These are phyloP conservation scores for Vitellaria paradoxa DNA, from an alignment of 179 eudicot genomes.

Conservation along the genomic window DNA sequence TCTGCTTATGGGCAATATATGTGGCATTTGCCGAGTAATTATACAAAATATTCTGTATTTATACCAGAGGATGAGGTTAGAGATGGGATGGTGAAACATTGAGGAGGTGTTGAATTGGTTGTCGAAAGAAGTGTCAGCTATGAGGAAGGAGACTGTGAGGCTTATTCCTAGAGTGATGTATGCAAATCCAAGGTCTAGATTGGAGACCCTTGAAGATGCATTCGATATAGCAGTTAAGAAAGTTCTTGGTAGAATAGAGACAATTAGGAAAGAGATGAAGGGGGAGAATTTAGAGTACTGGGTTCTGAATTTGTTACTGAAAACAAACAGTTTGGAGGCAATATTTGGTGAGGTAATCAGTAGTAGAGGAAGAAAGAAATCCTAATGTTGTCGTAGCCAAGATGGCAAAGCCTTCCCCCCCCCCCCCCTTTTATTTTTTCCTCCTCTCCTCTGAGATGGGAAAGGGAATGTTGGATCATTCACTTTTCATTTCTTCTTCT, in stretches of 20 bases:
- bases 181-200: slow-evolving; percentile 27
- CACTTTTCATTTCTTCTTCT: too few species aligned
- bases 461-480: too few species aligned
- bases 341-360: too few species aligned
- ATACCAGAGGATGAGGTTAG: slow-evolving; percentile 16
- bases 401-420: too few species aligned
- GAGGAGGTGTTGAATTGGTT: slow-evolving; percentile 27
- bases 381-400: too few species aligned
- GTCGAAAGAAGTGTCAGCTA: slow-evolving; percentile 22
- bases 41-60: slow-evolving; percentile 26
- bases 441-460: too few species aligned
- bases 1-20: slow-evolving; percentile 44
- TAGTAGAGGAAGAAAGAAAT: too few species aligned
- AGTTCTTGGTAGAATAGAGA: slow-evolving; percentile 30
- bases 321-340: too few species aligned
- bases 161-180: slow-evolving; percentile 36
- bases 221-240: slow-evolving; percentile 35
- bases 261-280: slow-evolving; percentile 1
- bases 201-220: slow-evolving; percentile 33
- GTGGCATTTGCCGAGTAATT: slow-evolving; percentile 42
- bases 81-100: slow-evolving; percentile 24
- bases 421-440: too few species aligned
- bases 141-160: slow-evolving; percentile 47
- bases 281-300: background rate
- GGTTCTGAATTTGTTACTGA: too few species aligned